These are phyloP conservation scores for Ophiostoma pallidulum DNA, from an alignment of 2,329 filamentous ascomycete genomes.

Conservation along the genomic window DNA sequence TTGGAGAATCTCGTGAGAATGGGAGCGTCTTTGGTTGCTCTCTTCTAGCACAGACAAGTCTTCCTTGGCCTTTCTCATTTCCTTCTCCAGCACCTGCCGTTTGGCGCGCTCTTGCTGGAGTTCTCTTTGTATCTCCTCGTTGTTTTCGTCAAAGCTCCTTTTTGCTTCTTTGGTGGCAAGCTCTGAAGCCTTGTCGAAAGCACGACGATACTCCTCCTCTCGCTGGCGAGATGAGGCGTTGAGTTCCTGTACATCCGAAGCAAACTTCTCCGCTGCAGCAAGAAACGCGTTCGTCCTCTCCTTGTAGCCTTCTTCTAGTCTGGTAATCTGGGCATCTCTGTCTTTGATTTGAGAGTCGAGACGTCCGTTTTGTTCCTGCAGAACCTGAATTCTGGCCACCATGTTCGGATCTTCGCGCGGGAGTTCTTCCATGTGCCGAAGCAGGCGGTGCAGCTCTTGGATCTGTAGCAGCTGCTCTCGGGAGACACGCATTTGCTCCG, in stretches of 20 bases:
- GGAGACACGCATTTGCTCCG: not conserved
- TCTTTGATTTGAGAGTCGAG: constrained; percentile 8
- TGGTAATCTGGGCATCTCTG: not conserved
- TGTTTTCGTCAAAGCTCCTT: constrained; percentile 7
- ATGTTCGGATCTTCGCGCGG: constrained; percentile 2
- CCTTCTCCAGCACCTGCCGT: constrained; percentile 11
- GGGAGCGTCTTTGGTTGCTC: not conserved
- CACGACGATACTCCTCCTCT: constrained; percentile 12
- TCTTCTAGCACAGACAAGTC: constrained; percentile 10
- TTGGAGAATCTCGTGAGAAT: constrained; percentile 1
- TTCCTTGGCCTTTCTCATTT: constrained; percentile 12
- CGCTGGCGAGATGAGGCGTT: not conserved
- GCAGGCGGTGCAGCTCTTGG: not conserved
- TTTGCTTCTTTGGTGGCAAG: constrained; percentile 8
- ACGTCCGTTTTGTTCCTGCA: not conserved
- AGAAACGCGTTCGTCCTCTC: not conserved
- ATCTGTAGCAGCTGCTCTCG: not conserved
- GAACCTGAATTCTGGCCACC: not conserved
- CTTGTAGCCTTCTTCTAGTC: constrained; percentile 10
- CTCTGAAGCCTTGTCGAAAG: constrained; percentile 2
- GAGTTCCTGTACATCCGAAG: constrained; percentile 3
- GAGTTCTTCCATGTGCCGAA: not conserved
- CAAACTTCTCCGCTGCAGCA: constrained; percentile 1
- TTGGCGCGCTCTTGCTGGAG: constrained; percentile 13
- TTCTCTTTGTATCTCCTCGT: constrained; percentile 3